Percentiles rank a stretch among this genome's conserved stretches.
Evolutionary conservation across 768 basidiomycete species (phyloP).

Genomic region (Tricholoma sp.): DNA sequence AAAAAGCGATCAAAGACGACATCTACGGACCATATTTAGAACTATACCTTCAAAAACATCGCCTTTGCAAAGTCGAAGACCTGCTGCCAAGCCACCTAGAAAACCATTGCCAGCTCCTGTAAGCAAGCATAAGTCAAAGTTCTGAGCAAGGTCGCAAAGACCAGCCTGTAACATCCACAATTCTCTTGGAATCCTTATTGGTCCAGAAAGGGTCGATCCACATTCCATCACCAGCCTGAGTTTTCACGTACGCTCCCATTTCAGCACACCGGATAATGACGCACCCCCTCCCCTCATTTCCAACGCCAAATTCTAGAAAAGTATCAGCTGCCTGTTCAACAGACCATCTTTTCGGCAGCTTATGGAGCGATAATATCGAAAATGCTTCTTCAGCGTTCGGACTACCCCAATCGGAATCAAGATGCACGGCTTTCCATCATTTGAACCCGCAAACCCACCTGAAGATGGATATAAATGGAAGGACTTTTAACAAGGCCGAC

Average conservation of each 20-base stretch:
- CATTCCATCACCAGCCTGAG: slow-evolving; percentile 26
- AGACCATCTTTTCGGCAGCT: slow-evolving; percentile 37
- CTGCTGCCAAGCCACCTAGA: slow-evolving; percentile 79
- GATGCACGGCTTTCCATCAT: neutral
- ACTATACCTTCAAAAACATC: slow-evolving; percentile 62
- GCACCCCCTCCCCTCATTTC: slow-evolving; percentile 41
- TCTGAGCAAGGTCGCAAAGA: slow-evolving; percentile 6
- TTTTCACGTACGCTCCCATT: slow-evolving; percentile 65
- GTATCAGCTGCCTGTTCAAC: slow-evolving; percentile 65
- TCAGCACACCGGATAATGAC: slow-evolving; percentile 75
- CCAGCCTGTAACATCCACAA: slow-evolving; percentile 81
- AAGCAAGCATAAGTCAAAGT: neutral
- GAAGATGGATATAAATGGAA: slow-evolving; percentile 60
- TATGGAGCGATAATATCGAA: slow-evolving; percentile 48
- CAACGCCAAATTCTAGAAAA: slow-evolving; percentile 61
- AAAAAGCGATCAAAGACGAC: neutral
- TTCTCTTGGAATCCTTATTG: slow-evolving; percentile 32
- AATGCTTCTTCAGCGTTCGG: slow-evolving; percentile 88
- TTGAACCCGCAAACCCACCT: slow-evolving; percentile 39
- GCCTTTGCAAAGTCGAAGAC: slow-evolving; percentile 47
- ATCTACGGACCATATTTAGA: slow-evolving; percentile 3
- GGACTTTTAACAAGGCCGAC: slow-evolving; percentile 52
- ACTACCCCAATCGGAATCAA: slow-evolving; percentile 28
- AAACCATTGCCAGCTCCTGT: slow-evolving; percentile 90
- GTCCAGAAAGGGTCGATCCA: slow-evolving; percentile 82